These are phyloP conservation scores for Pelomyxa schiedti DNA, from an alignment of 78 protist species.

Conservation along the genomic window DNA sequence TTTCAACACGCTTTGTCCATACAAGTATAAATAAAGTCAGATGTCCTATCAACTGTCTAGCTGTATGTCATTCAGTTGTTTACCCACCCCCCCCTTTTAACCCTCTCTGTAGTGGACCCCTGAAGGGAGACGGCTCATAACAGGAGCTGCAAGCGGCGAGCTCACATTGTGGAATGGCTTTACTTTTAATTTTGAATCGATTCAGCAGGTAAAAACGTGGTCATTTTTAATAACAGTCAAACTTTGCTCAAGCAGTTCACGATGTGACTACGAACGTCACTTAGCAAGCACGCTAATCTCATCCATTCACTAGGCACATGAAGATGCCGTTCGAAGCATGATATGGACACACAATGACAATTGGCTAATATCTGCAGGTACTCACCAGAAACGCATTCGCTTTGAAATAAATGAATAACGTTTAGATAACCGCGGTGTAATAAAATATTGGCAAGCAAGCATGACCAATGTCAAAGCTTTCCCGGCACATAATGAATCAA, in stretches of 20 bases:
- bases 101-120: constrained; percentile 63
- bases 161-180: constrained; percentile 86
- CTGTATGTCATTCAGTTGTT: constrained; percentile 6
- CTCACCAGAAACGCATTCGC: neutral
- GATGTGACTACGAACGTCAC: no score
- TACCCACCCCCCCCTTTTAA: neutral
- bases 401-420: constrained; percentile 11
- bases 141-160: constrained; percentile 75
- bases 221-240: neutral
- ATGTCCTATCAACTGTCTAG: constrained; percentile 50
- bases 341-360: constrained; percentile 73
- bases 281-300: no score
- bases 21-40: constrained; percentile 59
- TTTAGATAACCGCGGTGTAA: constrained; percentile 63
- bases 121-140: constrained; percentile 68
- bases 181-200: constrained; percentile 83
- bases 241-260: neutral
- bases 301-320: constrained; percentile 70
- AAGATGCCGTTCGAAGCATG: constrained; percentile 70
- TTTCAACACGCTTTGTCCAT: constrained; percentile 53
- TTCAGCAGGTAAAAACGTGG: constrained; percentile 33
- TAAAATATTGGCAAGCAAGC: constrained; percentile 89
- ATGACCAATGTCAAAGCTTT: constrained; percentile 80
- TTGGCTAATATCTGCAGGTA: constrained; percentile 83
- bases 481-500: constrained; percentile 50